Evolutionary conservation across 2,329 filamentous ascomycete genomes (phyloP).

Genomic region (Fusarium anguioides): DNA sequence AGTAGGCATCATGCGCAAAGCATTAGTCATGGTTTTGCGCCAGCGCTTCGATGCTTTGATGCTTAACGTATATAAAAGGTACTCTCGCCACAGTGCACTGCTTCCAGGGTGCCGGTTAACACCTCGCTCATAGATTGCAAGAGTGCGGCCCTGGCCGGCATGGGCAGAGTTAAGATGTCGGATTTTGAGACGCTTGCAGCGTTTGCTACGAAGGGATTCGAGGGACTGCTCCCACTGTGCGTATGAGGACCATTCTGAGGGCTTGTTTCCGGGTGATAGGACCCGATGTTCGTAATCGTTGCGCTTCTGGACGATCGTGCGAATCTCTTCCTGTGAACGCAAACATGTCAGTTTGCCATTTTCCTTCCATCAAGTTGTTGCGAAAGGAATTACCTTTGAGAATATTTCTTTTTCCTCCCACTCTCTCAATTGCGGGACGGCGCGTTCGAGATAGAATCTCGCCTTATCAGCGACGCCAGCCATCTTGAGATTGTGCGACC

Average conservation of each 20-base stretch:
- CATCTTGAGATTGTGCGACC: slow-evolving; percentile 61
- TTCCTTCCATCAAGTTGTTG: not conserved
- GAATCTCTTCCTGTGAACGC: slow-evolving; percentile 80
- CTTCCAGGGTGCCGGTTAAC: slow-evolving; percentile 87
- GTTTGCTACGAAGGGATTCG: slow-evolving; percentile 82
- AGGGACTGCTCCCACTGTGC: slow-evolving; percentile 76
- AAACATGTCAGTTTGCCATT: slow-evolving; percentile 17
- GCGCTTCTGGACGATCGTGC: slow-evolving; percentile 86
- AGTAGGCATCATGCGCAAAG: slow-evolving; percentile 85
- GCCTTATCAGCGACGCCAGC: slow-evolving; percentile 91
- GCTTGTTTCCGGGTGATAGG: slow-evolving; percentile 80
- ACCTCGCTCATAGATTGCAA: slow-evolving; percentile 88
- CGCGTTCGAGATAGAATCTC: slow-evolving; percentile 92
- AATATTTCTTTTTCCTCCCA: slow-evolving; percentile 95
- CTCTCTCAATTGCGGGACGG: slow-evolving; percentile 90
- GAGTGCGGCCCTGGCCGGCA: slow-evolving; percentile 82
- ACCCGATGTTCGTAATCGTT: slow-evolving; percentile 94
- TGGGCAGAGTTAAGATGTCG: slow-evolving; percentile 73
- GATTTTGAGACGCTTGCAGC: slow-evolving; percentile 83
- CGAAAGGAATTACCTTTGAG: slow-evolving; percentile 67
- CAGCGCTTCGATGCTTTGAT: slow-evolving; percentile 74
- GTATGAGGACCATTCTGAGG: slow-evolving; percentile 86
- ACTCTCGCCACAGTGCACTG: slow-evolving; percentile 86
- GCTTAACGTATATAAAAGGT: slow-evolving; percentile 82
- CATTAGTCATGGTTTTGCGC: slow-evolving; percentile 72